Conservation (phyloP, 352 stramenopile genomes). For the Globisporangium ultimum region DNA sequence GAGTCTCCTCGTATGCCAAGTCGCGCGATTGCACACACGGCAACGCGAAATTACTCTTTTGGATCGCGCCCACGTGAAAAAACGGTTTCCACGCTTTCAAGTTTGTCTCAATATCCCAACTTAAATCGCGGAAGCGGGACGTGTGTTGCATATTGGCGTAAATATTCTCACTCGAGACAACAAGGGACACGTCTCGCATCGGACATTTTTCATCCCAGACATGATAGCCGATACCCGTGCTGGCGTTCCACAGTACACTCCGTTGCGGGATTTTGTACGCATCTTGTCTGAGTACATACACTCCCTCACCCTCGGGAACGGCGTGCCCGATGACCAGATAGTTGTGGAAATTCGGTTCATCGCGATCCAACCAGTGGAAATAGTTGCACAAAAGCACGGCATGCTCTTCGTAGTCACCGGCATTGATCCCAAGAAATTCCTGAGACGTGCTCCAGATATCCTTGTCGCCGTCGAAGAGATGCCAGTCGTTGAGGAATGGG, state of each 20-base stretch:
- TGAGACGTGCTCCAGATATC: constrained; percentile 90
- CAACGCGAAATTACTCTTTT: constrained; percentile 23
- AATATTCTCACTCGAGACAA: constrained; percentile 89
- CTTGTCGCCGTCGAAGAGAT: constrained; percentile 72
- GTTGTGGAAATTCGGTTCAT: constrained; percentile 24
- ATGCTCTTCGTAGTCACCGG: constrained; percentile 90
- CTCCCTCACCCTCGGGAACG: constrained; percentile 84
- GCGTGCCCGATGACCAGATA: constrained; percentile 89
- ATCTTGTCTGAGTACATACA: constrained; percentile 78
- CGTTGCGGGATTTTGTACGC: constrained; percentile 45
- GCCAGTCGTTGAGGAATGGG: constrained; percentile 90
- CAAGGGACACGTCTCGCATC: constrained; percentile 77
- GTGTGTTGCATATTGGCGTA: constrained; percentile 86
- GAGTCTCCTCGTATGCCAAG: constrained; percentile 62
- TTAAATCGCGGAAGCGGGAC: constrained; percentile 45
- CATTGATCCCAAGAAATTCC: constrained; percentile 87
- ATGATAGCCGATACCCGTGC: constrained; percentile 72
- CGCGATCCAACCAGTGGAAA: constrained; percentile 82
- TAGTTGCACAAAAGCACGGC: constrained; percentile 91
- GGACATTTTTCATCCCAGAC: constrained; percentile 79
- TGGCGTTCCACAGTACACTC: constrained; percentile 88
- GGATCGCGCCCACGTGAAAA: constrained; percentile 30
- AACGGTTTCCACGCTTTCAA: constrained; percentile 85
- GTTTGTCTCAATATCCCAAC: constrained; percentile 84
- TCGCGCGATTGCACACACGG: constrained; percentile 48